Evolutionary conservation across 176 grass and related monocot species (phyloP).

Genomic region (Alloteropsis semialata): DNA sequence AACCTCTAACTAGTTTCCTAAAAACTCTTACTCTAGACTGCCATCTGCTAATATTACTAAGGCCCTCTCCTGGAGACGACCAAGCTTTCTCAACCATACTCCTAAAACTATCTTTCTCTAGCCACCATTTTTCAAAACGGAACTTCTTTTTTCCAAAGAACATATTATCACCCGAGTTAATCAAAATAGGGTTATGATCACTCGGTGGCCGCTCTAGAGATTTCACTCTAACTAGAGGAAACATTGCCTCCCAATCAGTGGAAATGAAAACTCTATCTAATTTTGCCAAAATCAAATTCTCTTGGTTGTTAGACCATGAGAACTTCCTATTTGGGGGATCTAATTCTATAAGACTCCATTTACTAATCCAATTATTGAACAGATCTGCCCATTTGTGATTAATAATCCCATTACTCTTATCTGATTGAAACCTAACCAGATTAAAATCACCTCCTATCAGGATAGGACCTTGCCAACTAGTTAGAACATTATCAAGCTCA

Average conservation of each 20-base stretch:
- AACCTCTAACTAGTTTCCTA: too few relatives aligned
- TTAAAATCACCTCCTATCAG: not conserved
- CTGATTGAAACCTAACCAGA: too few relatives aligned
- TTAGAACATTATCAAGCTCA: not conserved
- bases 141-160: not conserved
- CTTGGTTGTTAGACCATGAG: not conserved
- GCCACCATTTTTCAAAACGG: not conserved
- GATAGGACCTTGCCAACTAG: not conserved
- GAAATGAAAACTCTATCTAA: not conserved
- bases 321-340: not conserved
- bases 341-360: not conserved
- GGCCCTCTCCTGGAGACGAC: not conserved
- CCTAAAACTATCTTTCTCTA: not conserved
- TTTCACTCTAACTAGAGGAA: not conserved
- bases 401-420: too few relatives aligned
- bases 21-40: not conserved
- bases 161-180: not conserved
- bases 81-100: not conserved
- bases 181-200: not conserved
- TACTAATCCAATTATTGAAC: not conserved
- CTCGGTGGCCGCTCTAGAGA: not conserved
- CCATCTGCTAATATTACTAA: not conserved
- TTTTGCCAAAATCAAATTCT: not conserved
- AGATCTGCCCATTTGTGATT: not conserved
- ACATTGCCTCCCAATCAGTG: not conserved